phyloP scores from a whole-genome alignment of 345 rosid species.

The Eucalyptus camaldulensis region DNA sequence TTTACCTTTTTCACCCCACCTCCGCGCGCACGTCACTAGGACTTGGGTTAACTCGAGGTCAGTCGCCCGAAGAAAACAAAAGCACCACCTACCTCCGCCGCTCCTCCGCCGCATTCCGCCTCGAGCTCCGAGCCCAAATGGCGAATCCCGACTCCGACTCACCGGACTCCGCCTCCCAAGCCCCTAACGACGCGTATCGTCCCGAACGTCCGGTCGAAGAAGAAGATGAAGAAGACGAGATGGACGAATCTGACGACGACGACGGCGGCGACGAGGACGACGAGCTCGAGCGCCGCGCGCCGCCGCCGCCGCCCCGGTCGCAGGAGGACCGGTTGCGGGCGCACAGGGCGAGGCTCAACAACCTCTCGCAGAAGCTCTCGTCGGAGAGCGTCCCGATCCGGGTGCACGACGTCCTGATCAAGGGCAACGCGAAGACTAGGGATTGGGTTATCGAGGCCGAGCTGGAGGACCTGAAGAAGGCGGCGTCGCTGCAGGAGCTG shows the following conservation, averaged over 20 bases:
- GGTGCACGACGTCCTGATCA: slow-evolving; percentile 75
- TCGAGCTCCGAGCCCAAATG: not conserved
- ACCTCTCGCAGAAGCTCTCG: slow-evolving; percentile 33
- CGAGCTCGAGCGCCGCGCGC: not conserved
- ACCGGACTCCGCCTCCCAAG: not conserved
- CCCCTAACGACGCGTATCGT: slow-evolving; percentile 1
- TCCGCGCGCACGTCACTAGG: not conserved
- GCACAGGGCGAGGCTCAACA: slow-evolving; percentile 27
- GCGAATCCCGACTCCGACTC: not conserved
- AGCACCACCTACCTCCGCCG: not conserved
- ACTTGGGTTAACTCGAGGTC: not conserved
- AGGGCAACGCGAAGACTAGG: slow-evolving; percentile 76
- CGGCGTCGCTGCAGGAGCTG: slow-evolving; percentile 60
- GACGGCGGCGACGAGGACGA: slow-evolving; percentile 17
- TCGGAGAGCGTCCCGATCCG: slow-evolving; percentile 50
- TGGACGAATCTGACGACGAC: slow-evolving; percentile 18
- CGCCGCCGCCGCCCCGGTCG: not conserved
- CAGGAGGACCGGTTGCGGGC: slow-evolving; percentile 11
- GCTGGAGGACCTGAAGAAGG: slow-evolving; percentile 42
- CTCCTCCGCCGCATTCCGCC: not conserved
- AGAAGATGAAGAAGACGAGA: not conserved
- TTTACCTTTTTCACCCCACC: not conserved
- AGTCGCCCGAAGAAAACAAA: not conserved
- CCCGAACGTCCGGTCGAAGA: not conserved
- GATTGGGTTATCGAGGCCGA: slow-evolving; percentile 65